Conservation (phyloP, 352 stramenopile species). For the Plasmopara muralis region DNA sequence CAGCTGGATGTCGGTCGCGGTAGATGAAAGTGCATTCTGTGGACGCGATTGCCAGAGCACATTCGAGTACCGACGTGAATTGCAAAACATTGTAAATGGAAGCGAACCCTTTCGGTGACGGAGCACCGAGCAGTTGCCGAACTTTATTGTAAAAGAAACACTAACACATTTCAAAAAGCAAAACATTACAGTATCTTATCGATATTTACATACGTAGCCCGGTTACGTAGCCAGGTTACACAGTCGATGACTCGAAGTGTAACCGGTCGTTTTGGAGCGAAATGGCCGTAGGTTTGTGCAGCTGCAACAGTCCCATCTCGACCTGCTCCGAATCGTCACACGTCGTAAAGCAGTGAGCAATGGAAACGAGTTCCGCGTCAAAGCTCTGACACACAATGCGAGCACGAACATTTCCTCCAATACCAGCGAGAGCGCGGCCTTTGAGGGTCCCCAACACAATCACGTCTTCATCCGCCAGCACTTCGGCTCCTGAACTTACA, state of each 20-base stretch:
- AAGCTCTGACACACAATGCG: slow-evolving; percentile 75
- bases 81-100: slow-evolving; percentile 40
- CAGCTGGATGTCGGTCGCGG: slow-evolving; percentile 16
- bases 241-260: slow-evolving; percentile 51
- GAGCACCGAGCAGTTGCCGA: slow-evolving; percentile 21
- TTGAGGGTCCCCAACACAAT: slow-evolving; percentile 77
- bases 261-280: slow-evolving; percentile 53
- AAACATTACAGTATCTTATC: too few relatives aligned
- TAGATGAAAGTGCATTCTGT: slow-evolving; percentile 33
- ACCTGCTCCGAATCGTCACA: slow-evolving; percentile 60
- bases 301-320: slow-evolving; percentile 33
- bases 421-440: slow-evolving; percentile 78
- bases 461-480: slow-evolving; percentile 83
- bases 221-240: slow-evolving; percentile 2
- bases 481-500: slow-evolving; percentile 83
- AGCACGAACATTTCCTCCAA: slow-evolving; percentile 63
- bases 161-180: too few relatives aligned
- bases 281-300: slow-evolving; percentile 48
- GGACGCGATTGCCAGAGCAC: slow-evolving; percentile 60
- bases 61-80: slow-evolving; percentile 37
- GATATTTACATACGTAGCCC: background rate
- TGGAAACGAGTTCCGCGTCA: slow-evolving; percentile 86
- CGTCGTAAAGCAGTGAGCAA: slow-evolving; percentile 87
- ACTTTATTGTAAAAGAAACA: background rate
- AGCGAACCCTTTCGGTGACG: slow-evolving; percentile 15